Evolutionary conservation across 257 asterid genomes (phyloP), one percentile per base, ranked within the genome.

Genomic region (Primulina tabacum): DNA sequence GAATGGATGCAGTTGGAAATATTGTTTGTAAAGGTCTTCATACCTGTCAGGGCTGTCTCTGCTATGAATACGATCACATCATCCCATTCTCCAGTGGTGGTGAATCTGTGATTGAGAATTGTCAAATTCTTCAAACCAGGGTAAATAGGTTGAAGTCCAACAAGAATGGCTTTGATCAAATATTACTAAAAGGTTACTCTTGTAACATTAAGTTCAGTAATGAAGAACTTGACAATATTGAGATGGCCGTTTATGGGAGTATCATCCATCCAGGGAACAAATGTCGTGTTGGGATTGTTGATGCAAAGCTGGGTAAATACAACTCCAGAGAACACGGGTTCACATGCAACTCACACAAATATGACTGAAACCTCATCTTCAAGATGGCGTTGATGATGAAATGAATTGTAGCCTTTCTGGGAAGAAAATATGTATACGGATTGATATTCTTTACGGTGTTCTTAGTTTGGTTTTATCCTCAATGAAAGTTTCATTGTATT

Each of bases 61-160:
- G 96, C 80, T 88, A 75, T 64, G 94, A 87, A 79, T 88, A 82
- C 77, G 93, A 89, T 73, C 92, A 91, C 72, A 81, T 87, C 56
- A 64, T 82, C 68, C 97, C 97, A 55, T 89, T 82, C 83, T 86
- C 93, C 50, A 86, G 77, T 80, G 91, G 91, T 64, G 97, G 93
- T 66, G 78, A 79, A 58, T 86, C 95, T 62, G 87, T 86, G 75
- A 85, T 33, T 18, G 93, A 75, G 65, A 91, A 91, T 73, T 91
- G 97, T 69, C 96, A 91, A 73, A 83, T 89, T 76, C 93, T 91
- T 75, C 96, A 89, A 80, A 91, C 93, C 71, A 82, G 91, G 85
- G 97, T 83, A 18, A 91, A 89, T 83, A 86, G 95, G 79, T 80
- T 82, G 78, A 91, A 89, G 70, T 82, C 95, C 8, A 77, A 87